Evolutionary conservation across 257 asterid genomes (phyloP).

Genomic region (Nicotiana sylvestris): DNA sequence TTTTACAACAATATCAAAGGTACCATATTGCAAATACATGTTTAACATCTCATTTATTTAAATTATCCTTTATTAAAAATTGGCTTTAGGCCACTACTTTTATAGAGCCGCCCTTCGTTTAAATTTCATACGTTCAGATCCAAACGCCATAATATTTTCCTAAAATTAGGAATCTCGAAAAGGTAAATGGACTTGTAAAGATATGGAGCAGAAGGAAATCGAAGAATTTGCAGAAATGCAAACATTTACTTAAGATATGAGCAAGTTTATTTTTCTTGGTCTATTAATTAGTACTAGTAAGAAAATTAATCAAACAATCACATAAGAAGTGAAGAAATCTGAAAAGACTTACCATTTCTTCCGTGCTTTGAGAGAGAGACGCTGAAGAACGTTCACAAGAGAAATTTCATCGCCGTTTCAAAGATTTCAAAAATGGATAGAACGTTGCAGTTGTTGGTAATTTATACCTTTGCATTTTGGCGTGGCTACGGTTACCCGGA

Average conservation of each 20-base stretch:
- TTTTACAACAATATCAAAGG: too few relatives aligned
- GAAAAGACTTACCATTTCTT: not conserved
- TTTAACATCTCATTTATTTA: too few relatives aligned
- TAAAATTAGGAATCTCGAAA: too few relatives aligned
- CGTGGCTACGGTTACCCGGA: too few relatives aligned
- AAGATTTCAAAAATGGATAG: not conserved
- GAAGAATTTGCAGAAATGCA: not conserved
- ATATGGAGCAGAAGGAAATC: not conserved
- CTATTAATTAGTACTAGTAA: too few relatives aligned
- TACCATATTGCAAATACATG: too few relatives aligned
- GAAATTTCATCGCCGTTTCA: not conserved
- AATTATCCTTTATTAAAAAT: too few relatives aligned
- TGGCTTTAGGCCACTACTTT: not conserved
- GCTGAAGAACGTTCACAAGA: not conserved
- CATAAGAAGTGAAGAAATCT: not conserved
- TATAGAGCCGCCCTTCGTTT: too few relatives aligned
- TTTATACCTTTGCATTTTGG: conserved; percentile 1
- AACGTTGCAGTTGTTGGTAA: not conserved
- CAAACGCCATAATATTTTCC: not conserved
- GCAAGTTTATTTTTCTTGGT: not conserved
- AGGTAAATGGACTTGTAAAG: not conserved
- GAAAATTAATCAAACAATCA: not conserved
- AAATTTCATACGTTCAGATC: not conserved
- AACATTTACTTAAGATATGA: too few relatives aligned
- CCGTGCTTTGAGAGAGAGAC: not conserved